A percentile compares a stretch with the other conserved stretches of the same genome.
These are phyloP conservation scores for Balakata baccata DNA, from an alignment of 345 rosid genomes.

Conservation along the genomic window DNA sequence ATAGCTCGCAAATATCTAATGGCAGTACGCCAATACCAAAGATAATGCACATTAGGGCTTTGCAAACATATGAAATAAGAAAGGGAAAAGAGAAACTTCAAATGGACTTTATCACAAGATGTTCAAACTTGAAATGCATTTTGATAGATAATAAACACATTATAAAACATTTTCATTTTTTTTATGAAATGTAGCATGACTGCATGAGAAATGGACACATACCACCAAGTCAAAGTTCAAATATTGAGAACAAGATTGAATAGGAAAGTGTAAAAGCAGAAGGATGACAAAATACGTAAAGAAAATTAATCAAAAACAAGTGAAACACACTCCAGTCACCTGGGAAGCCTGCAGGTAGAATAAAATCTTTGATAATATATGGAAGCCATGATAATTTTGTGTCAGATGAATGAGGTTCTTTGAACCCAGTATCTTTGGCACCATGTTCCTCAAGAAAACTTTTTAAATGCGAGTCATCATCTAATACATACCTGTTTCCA, in stretches of 20 bases:
- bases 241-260: background rate
- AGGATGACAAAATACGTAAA: background rate
- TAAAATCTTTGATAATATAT: constrained; percentile 50
- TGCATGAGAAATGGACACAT: background rate
- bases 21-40: background rate
- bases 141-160: too few relatives aligned
- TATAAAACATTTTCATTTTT: background rate
- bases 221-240: background rate
- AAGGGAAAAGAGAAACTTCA: too few relatives aligned
- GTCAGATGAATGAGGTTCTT: constrained; percentile 32
- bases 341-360: constrained; percentile 85
- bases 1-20: background rate
- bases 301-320: background rate
- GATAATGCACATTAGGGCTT: background rate
- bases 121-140: too few relatives aligned
- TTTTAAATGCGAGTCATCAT: constrained; percentile 47
- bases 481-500: constrained; percentile 53
- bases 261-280: background rate
- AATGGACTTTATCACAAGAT: too few relatives aligned
- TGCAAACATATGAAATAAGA: too few relatives aligned
- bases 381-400: constrained; percentile 59
- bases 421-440: constrained; percentile 18
- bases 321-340: constrained; percentile 38
- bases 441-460: constrained; percentile 40
- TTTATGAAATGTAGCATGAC: background rate